phyloP scores from a whole-genome alignment of 345 rosid genomes.

The Moricandia moricandioides region DNA sequence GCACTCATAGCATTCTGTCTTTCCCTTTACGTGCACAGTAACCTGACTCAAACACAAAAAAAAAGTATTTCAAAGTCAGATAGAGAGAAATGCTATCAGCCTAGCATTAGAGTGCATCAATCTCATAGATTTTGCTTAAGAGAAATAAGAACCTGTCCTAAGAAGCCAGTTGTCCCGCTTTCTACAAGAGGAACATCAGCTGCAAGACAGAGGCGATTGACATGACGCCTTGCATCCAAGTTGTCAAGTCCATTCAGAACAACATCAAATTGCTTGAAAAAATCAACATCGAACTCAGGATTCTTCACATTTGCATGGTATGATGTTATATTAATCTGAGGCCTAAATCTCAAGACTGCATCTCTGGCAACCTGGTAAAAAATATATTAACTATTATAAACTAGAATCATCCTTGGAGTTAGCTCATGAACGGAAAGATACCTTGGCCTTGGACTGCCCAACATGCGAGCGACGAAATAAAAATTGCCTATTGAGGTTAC shows the following conservation, averaged over 20 bases:
- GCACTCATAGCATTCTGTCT: slow-evolving; percentile 96
- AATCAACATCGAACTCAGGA: slow-evolving; percentile 75
- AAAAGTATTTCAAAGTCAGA: slow-evolving; percentile 19
- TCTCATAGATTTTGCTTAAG: neutral
- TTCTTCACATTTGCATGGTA: slow-evolving; percentile 95
- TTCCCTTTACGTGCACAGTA: slow-evolving; percentile 87
- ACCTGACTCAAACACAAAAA: slow-evolving; percentile 50
- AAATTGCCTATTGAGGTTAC: slow-evolving; percentile 96
- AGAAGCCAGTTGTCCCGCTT: slow-evolving; percentile 98
- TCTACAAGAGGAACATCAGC: slow-evolving; percentile 96
- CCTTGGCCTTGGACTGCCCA: slow-evolving; percentile 98
- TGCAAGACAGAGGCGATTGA: slow-evolving; percentile 94
- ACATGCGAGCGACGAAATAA: slow-evolving; percentile 90
- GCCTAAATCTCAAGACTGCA: slow-evolving; percentile 91
- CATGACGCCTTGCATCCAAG: slow-evolving; percentile 94
- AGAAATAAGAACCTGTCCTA: slow-evolving; percentile 72
- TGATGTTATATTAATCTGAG: slow-evolving; percentile 70
- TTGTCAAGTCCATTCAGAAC: slow-evolving; percentile 97
- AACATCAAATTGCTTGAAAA: slow-evolving; percentile 89
- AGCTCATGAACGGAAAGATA: slow-evolving; percentile 14
- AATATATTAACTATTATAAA: neutral
- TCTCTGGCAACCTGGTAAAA: slow-evolving; percentile 86
- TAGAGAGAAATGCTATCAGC: neutral
- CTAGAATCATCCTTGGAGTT: neutral
- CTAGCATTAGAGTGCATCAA: neutral